Evolutionary conservation across 2,329 filamentous ascomycete genomes (phyloP).

Genomic region (Colletotrichum endophyticum): DNA sequence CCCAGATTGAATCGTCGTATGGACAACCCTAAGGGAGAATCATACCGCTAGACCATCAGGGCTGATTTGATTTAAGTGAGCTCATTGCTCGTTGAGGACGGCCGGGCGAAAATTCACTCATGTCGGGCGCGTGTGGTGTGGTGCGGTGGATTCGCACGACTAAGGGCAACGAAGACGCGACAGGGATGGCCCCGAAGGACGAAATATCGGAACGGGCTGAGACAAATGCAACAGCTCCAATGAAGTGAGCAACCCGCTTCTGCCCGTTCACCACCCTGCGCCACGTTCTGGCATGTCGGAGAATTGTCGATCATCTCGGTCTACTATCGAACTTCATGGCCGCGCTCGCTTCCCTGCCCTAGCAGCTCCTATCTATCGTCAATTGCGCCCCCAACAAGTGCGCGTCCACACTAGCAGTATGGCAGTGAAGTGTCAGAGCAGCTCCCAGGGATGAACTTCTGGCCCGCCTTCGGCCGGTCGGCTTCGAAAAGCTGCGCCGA

Average conservation of each 20-base stretch:
- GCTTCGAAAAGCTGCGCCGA: constrained; percentile 28
- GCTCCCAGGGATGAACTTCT: constrained; percentile 29
- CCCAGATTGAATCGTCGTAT: background rate
- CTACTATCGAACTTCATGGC: background rate
- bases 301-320: background rate
- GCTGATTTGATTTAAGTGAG: background rate
- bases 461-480: constrained; percentile 24
- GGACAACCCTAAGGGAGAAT: constrained; percentile 16
- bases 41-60: constrained; percentile 21
- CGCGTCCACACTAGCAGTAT: constrained; percentile 24
- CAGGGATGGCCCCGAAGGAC: background rate
- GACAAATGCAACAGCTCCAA: background rate
- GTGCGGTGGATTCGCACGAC: background rate
- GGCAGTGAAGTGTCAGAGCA: constrained; percentile 28
- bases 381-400: background rate
- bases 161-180: background rate
- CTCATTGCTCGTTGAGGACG: background rate
- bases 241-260: background rate
- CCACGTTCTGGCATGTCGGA: background rate
- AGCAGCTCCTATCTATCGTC: background rate
- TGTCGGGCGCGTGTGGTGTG: background rate
- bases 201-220: background rate
- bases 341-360: background rate
- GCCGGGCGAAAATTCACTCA: fast-evolving
- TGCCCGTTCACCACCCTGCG: background rate